Evolutionary conservation across 352 stramenopile genomes (phyloP).

Genomic region (Saprolegnia parasitica): DNA sequence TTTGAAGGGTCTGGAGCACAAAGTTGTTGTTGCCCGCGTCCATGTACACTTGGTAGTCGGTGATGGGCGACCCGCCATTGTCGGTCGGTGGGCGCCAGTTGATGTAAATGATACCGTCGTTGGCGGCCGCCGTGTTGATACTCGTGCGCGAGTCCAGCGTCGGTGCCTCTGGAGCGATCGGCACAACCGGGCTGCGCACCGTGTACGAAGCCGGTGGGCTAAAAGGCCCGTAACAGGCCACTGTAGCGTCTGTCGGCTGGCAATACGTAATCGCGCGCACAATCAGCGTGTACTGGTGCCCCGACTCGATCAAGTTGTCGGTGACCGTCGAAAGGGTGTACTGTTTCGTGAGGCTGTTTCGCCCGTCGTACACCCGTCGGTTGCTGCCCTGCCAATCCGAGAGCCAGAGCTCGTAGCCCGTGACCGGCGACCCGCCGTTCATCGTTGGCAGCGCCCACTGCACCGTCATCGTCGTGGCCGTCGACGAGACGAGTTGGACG

Average conservation of each 20-base stretch:
- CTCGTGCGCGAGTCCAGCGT: slow-evolving; percentile 61
- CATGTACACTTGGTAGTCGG: slow-evolving; percentile 90
- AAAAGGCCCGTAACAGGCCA: slow-evolving; percentile 87
- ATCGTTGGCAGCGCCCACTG: slow-evolving; percentile 85
- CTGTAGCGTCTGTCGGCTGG: slow-evolving; percentile 52
- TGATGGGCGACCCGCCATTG: slow-evolving; percentile 90
- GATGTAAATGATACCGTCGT: slow-evolving; percentile 38
- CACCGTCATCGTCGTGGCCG: slow-evolving; percentile 86
- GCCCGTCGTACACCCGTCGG: slow-evolving; percentile 92
- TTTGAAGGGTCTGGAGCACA: slow-evolving; percentile 41
- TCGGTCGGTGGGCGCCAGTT: slow-evolving; percentile 87
- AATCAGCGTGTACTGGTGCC: slow-evolving; percentile 91
- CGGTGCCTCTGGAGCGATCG: slow-evolving; percentile 78
- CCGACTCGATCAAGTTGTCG: slow-evolving; percentile 87
- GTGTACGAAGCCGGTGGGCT: slow-evolving; percentile 85
- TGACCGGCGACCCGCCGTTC: slow-evolving; percentile 89
- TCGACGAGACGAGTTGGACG: slow-evolving; percentile 87
- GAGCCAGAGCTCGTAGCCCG: slow-evolving; percentile 94
- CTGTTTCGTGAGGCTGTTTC: slow-evolving; percentile 60
- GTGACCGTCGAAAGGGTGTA: slow-evolving; percentile 74
- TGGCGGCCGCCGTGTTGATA: slow-evolving; percentile 47
- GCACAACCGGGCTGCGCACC: slow-evolving; percentile 79
- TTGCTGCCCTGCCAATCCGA: slow-evolving; percentile 90
- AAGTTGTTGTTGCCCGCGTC: slow-evolving; percentile 55
- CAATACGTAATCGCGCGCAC: slow-evolving; percentile 95